phyloP scores from a whole-genome alignment of 1,139 yeast species.

The Yamadazyma diospyri region DNA sequence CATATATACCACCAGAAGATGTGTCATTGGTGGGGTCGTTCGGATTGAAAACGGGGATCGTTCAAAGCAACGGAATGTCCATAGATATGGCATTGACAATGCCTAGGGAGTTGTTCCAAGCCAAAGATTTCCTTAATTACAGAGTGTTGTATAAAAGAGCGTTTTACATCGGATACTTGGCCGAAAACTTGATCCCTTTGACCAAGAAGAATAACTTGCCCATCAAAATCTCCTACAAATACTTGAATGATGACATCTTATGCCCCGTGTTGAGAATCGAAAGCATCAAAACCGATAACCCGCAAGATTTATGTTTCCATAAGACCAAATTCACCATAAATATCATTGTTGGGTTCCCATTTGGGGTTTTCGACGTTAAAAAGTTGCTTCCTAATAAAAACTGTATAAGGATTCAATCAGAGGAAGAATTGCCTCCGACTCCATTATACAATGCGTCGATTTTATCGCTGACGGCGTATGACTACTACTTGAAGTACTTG shows the following conservation, averaged over 20 bases:
- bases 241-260: conserved; percentile 61
- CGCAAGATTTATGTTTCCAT: conserved; percentile 51
- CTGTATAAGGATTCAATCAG: conserved; percentile 67
- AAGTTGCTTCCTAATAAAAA: conserved; percentile 77
- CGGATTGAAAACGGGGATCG: conserved; percentile 77
- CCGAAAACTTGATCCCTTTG: conserved; percentile 56
- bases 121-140: conserved; percentile 86
- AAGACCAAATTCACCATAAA: conserved; percentile 72
- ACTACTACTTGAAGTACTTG: conserved; percentile 67
- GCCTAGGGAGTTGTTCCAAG: conserved; percentile 72
- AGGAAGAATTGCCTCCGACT: conserved; percentile 63
- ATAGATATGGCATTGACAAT: conserved; percentile 79
- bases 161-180: conserved; percentile 75
- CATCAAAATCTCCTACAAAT: conserved; percentile 53
- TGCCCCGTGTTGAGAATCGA: conserved; percentile 61
- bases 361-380: conserved; percentile 65
- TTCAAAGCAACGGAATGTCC: conserved; percentile 46
- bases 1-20: conserved; percentile 68
- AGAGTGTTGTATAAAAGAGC: conserved; percentile 88
- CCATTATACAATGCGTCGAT: conserved; percentile 83
- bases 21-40: conserved; percentile 85
- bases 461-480: conserved; percentile 64
- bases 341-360: conserved; percentile 69
- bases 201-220: conserved; percentile 55
- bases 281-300: conserved; percentile 46